Percentiles rank a stretch among this genome's conserved stretches.
These are phyloP conservation scores for Powellomyces hirtus DNA, from an alignment of 192 early-diverging fungal species.

Conservation along the genomic window DNA sequence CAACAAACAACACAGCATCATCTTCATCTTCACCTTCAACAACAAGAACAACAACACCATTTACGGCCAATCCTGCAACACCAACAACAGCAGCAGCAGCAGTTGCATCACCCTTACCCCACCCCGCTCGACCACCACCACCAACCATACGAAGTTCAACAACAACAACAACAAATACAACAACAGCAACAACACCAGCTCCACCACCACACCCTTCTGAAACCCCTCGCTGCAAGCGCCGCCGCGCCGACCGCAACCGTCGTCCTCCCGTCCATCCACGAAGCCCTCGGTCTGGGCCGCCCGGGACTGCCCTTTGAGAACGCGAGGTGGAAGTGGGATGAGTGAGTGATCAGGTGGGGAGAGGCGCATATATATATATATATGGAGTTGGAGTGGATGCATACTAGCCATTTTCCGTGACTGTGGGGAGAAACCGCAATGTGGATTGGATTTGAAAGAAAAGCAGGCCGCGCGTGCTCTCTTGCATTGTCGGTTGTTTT, in stretches of 20 bases:
- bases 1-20: too few species aligned
- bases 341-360: background rate
- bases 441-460: too few species aligned
- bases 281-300: background rate
- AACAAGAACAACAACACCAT: too few species aligned
- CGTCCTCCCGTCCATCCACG: background rate
- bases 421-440: too few species aligned
- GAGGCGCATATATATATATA: too few species aligned
- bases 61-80: too few species aligned
- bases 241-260: background rate
- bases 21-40: too few species aligned
- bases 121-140: background rate
- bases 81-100: constrained; percentile 21
- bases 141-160: background rate
- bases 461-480: too few species aligned
- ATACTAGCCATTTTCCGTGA: too few species aligned
- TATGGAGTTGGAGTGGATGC: too few species aligned
- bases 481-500: too few species aligned
- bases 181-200: background rate
- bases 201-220: background rate
- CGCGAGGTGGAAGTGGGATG: background rate
- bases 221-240: background rate
- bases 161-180: background rate
- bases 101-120: background rate
- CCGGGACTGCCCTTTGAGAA: background rate